Evolutionary conservation across 2,329 filamentous ascomycete genomes (phyloP).

Genomic region (Cladophialophora chaetospira): DNA sequence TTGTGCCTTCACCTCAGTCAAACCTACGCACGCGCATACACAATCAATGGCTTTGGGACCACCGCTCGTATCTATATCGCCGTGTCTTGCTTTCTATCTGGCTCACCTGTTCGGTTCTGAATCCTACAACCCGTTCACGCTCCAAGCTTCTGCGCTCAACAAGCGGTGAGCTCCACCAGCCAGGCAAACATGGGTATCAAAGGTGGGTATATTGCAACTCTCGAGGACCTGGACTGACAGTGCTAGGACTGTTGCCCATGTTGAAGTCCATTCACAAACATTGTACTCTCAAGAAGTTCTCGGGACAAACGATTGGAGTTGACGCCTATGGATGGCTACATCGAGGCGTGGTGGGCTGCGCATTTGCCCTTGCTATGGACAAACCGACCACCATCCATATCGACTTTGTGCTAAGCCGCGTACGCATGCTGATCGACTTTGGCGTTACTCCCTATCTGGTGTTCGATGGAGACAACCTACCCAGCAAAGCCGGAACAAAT

Average conservation of each 20-base stretch:
- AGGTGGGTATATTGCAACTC: conserved; percentile 36
- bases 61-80: neutral
- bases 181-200: conserved; percentile 46
- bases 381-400: conserved; percentile 91
- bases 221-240: neutral
- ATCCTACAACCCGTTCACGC: neutral
- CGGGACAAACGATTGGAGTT: conserved; percentile 86
- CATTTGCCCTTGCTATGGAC: conserved; percentile 83
- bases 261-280: conserved; percentile 96
- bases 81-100: neutral
- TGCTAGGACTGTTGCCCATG: conserved; percentile 76
- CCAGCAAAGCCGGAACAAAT: conserved; percentile 90
- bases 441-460: conserved; percentile 92
- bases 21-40: neutral
- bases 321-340: conserved; percentile 99
- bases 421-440: conserved; percentile 92
- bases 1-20: neutral
- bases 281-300: conserved; percentile 80
- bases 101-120: neutral
- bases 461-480: conserved; percentile 93
- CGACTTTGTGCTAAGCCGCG: conserved; percentile 84
- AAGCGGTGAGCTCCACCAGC: conserved; percentile 22
- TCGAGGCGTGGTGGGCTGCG: conserved; percentile 85
- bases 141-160: conserved; percentile 5
- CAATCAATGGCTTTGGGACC: conserved; percentile 9